Percentiles rank a stretch among this genome's conserved stretches.
Conservation (phyloP, 1,139 yeast genomes). For the Taphrina wiesneri region DNA sequence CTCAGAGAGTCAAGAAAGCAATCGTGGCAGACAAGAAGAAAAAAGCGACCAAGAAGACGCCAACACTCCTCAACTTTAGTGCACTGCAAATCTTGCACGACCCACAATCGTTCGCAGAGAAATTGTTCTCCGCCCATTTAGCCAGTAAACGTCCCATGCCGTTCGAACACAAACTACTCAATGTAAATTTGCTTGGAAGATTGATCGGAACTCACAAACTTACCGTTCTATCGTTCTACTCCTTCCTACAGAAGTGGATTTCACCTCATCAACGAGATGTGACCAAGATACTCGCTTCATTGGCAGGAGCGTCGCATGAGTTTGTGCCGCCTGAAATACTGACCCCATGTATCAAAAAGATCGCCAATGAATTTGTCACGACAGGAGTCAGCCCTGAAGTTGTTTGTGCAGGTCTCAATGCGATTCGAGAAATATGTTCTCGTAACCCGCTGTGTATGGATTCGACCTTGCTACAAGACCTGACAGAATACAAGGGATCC, state of each 20-base stretch:
- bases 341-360: slow-evolving; percentile 74
- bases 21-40: slow-evolving; percentile 43
- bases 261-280: slow-evolving; percentile 94
- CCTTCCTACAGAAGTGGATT: slow-evolving; percentile 80
- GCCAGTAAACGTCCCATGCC: slow-evolving; percentile 62
- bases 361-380: slow-evolving; percentile 95
- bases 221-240: slow-evolving; percentile 82
- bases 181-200: slow-evolving; percentile 83
- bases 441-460: slow-evolving; percentile 95
- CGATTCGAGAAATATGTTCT: slow-evolving; percentile 85
- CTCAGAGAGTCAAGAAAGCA: slow-evolving; percentile 67
- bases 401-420: slow-evolving; percentile 95
- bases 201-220: slow-evolving; percentile 92
- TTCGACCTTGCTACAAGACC: slow-evolving; percentile 78
- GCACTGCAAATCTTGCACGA: slow-evolving; percentile 92
- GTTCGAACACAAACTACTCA: slow-evolving; percentile 82
- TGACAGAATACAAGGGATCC: slow-evolving; percentile 86
- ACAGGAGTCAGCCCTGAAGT: slow-evolving; percentile 98
- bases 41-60: slow-evolving; percentile 19
- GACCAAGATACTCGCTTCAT: slow-evolving; percentile 93
- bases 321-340: slow-evolving; percentile 93
- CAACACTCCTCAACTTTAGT: slow-evolving; percentile 67
- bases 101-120: slow-evolving; percentile 97
- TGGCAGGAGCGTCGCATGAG: slow-evolving; percentile 96
- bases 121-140: slow-evolving; percentile 68